These are phyloP conservation scores for Chlorella sp. DNA, from an alignment of 139 green algal species.

Conservation along the genomic window DNA sequence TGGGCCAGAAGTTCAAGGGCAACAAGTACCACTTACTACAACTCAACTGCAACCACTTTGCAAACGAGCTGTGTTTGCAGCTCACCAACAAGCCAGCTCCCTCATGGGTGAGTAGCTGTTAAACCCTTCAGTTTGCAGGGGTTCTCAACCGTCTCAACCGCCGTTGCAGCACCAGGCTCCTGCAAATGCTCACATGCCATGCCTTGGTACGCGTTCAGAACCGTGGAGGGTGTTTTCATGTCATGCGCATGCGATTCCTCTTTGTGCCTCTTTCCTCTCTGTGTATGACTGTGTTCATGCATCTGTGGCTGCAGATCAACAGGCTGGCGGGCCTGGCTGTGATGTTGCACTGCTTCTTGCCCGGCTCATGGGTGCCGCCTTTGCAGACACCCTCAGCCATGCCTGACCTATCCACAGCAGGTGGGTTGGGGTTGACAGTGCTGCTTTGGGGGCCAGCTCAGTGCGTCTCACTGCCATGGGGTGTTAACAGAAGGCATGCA, in stretches of 20 bases:
- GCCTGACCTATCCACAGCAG: no score
- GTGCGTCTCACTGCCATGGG: no score
- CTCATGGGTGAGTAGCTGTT: constrained; percentile 61
- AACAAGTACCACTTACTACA: constrained; percentile 84
- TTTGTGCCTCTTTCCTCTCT: background rate
- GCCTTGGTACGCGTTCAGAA: no score
- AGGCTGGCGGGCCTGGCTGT: constrained; percentile 72
- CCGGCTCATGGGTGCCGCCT: constrained; percentile 66
- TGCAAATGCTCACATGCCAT: no score
- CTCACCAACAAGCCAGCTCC: constrained; percentile 61
- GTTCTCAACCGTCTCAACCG: no score
- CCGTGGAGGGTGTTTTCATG: no score
- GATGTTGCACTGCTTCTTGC: constrained; percentile 78
- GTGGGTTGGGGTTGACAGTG: no score
- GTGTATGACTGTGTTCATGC: background rate
- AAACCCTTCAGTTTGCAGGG: no score
- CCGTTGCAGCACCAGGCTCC: no score
- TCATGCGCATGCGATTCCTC: background rate
- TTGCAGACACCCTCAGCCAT: constrained; percentile 2
- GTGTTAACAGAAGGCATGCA: no score
- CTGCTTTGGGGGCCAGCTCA: no score
- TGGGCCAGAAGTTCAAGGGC: constrained; percentile 71
- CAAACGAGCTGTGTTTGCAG: constrained; percentile 53
- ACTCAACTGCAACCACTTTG: constrained; percentile 89
- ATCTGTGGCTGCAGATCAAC: constrained; percentile 62